A percentile compares a stretch with the other conserved stretches of the same genome.
phyloP scores from a whole-genome alignment of 2,329 filamentous ascomycete species.

The Rhinocladiella mackenziei region DNA sequence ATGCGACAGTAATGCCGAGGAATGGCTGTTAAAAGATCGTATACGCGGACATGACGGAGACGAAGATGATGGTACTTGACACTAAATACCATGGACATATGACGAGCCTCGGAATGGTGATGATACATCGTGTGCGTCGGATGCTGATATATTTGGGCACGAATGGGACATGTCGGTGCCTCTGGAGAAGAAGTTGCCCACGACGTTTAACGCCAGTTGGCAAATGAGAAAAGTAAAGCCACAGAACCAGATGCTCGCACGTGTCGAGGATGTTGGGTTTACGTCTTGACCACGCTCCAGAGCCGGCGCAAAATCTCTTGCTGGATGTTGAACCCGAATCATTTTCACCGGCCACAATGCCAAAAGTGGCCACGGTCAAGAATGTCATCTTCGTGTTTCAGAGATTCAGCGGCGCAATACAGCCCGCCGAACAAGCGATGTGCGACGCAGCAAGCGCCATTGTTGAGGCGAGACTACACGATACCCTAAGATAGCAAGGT shows the following conservation, averaged over 20 bases:
- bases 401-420: too few species aligned
- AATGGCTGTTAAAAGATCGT: slow-evolving; percentile 46
- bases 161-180: slow-evolving; percentile 54
- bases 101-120: slow-evolving; percentile 42
- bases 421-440: too few species aligned
- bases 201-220: slow-evolving; percentile 1
- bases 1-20: slow-evolving; percentile 30
- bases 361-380: too few species aligned
- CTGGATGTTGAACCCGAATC: too few species aligned
- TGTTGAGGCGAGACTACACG: too few species aligned
- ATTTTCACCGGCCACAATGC: too few species aligned
- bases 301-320: too few species aligned
- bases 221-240: background rate
- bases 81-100: slow-evolving; percentile 52
- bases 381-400: too few species aligned
- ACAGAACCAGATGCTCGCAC: slow-evolving; percentile 19
- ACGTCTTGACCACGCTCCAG: slow-evolving; percentile 9
- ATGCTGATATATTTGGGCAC: slow-evolving; percentile 53
- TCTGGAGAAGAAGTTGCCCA: slow-evolving; percentile 44
- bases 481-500: too few species aligned
- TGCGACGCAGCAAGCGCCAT: too few species aligned
- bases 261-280: slow-evolving; percentile 37
- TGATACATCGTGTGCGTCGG: slow-evolving; percentile 50
- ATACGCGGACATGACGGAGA: slow-evolving; percentile 46
- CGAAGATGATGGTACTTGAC: slow-evolving; percentile 44